Evolutionary conservation across 257 asterid species (phyloP), one percentile per base, ranked within the genome.

Genomic region (Gentiana dahurica): DNA sequence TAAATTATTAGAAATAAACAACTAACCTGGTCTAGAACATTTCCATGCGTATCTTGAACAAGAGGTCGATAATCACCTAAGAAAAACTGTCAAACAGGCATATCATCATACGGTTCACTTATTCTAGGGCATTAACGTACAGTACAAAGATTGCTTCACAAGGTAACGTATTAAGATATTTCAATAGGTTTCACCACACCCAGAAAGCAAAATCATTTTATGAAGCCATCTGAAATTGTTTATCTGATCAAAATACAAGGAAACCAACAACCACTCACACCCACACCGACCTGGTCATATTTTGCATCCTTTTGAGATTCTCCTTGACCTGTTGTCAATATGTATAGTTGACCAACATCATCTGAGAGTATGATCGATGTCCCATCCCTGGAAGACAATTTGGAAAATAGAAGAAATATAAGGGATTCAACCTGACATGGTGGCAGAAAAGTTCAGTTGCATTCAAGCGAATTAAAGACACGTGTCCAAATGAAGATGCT

Each of bases 1-100:
- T 12, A 24, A 41, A 51, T 10, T 37, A 37, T 33, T 35, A 53
- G 55, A 3, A 38, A n/a, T 53, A 15, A 46, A 60, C 37, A 12
- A 39, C 75, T 59, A 65, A 91, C 98, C 95, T 91, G 96, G 66
- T 91, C 98, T 58, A 91, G 93, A 71, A 83, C 94, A 82, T 91
- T 87, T 64, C 95, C 98, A 58, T 82, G 86, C 49, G 94, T 69
- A 70, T 91, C 98, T 66, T 87, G 96, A 72, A 85, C 71, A 56
- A 87, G 94, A 60, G 98, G 98, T 49, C 98, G 91, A 73, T 85
- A 91, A 61, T 91, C 98, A 58, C 98, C 98, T 52, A 91, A 73
- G 68, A 91, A 91, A 73, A 91, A 91, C 98, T 91, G 91, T 71
- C 46, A 34, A 15, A 69, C 54, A 71, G 69, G 55, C 77, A 70